These are phyloP conservation scores for Fennellomyces sp. DNA, from an alignment of 371 early-diverging fungal species.

Conservation along the genomic window DNA sequence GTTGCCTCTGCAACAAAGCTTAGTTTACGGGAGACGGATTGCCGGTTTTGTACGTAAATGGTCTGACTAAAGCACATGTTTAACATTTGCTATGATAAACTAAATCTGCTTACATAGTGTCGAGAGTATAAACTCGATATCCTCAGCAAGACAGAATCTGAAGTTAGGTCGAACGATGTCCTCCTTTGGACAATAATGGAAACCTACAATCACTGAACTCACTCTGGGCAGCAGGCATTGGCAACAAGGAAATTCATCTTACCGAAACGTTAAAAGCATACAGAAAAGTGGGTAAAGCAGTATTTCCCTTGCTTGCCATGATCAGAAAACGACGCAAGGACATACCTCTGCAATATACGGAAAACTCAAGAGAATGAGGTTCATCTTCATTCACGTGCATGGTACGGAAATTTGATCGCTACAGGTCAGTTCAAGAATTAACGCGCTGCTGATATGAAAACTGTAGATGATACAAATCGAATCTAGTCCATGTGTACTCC, in stretches of 20 bases:
- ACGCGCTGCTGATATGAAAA: neutral
- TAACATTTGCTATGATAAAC: no score
- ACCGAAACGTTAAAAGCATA: slow-evolving; percentile 6
- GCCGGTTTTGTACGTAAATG: no score
- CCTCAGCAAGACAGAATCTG: neutral
- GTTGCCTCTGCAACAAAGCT: no score
- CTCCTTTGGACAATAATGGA: neutral
- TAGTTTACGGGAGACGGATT: no score
- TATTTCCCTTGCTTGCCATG: slow-evolving; percentile 20
- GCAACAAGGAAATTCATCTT: neutral
- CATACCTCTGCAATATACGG: slow-evolving; percentile 11
- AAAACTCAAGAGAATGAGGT: slow-evolving; percentile 11
- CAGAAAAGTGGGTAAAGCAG: neutral
- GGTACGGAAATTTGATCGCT: slow-evolving; percentile 6
- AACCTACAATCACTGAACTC: neutral
- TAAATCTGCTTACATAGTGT: neutral
- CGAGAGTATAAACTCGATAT: neutral
- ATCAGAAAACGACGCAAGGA: slow-evolving; percentile 15
- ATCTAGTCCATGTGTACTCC: neutral
- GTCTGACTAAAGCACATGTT: no score
- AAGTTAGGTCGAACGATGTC: neutral
- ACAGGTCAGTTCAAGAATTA: neutral
- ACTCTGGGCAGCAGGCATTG: neutral
- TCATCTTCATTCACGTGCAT: slow-evolving; percentile 11
- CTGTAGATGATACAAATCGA: slow-evolving; percentile 3